Evolutionary conservation across 176 grass and related monocot genomes (phyloP).

Genomic region (Musa itinerans): DNA sequence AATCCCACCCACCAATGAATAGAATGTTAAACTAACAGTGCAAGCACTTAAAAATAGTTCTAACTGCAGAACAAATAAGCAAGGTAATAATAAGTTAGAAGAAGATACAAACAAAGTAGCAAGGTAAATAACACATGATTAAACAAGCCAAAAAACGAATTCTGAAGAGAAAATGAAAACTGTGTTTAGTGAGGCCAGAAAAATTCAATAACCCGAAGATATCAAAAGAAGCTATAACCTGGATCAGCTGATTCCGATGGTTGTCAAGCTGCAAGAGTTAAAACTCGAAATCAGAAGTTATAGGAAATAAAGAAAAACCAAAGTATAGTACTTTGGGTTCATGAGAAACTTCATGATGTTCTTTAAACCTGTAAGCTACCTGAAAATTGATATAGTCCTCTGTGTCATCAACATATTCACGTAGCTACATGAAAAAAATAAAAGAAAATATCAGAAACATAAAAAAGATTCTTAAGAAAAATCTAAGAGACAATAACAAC

Average conservation of each 20-base stretch:
- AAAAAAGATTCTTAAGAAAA: too few relatives aligned
- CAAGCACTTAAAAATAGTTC: slow-evolving; percentile 22
- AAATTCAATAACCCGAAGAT: not conserved
- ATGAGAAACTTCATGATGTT: not conserved
- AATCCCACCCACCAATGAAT: slow-evolving; percentile 18
- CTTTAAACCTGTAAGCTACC: not conserved
- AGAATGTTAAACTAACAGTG: slow-evolving; percentile 19
- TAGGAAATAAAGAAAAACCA: not conserved
- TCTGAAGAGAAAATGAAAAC: not conserved
- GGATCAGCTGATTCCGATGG: slow-evolving; percentile 25
- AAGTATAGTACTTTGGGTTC: not conserved
- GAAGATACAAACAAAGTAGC: not conserved
- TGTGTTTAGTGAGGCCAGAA: not conserved
- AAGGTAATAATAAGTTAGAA: not conserved
- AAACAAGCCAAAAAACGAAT: not conserved
- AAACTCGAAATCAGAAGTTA: not conserved
- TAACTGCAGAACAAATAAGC: not conserved
- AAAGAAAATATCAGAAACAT: not conserved
- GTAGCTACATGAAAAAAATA: slow-evolving; percentile 13
- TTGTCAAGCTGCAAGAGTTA: slow-evolving; percentile 20
- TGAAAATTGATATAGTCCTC: slow-evolving; percentile 31
- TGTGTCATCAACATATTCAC: slow-evolving; percentile 24
- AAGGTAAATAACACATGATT: too few relatives aligned
- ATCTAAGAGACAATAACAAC: too few relatives aligned
- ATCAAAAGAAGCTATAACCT: slow-evolving; percentile 12